Evolutionary conservation across 2,329 filamentous ascomycete genomes (phyloP).

Genomic region (Botrytis sinoallii): DNA sequence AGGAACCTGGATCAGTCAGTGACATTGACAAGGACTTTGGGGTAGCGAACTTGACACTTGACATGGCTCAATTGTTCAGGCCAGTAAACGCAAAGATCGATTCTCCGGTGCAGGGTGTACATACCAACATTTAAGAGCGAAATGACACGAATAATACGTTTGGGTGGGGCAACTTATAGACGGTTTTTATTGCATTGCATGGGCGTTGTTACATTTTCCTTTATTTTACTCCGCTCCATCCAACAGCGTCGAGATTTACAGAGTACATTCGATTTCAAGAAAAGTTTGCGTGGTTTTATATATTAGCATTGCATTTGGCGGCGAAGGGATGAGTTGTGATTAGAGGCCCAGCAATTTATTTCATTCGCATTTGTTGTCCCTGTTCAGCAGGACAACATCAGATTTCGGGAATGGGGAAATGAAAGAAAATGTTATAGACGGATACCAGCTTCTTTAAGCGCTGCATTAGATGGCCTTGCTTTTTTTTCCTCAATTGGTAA

Average conservation of each 20-base stretch:
- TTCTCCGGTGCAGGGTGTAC: slow-evolving; percentile 37
- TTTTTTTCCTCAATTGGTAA: slow-evolving; percentile 4
- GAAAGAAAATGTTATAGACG: slow-evolving; percentile 14
- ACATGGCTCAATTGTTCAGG: slow-evolving; percentile 70
- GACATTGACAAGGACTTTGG: slow-evolving; percentile 67
- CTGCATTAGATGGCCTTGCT: slow-evolving; percentile 18
- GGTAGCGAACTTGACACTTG: slow-evolving; percentile 59
- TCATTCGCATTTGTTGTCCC: slow-evolving; percentile 3
- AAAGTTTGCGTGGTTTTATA: slow-evolving; percentile 19
- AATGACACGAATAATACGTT: slow-evolving; percentile 26
- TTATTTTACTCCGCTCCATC: slow-evolving; percentile 6
- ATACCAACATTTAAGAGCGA: slow-evolving; percentile 32
- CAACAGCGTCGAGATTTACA: slow-evolving; percentile 8
- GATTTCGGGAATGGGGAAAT: slow-evolving; percentile 1
- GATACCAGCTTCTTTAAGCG: slow-evolving; percentile 13
- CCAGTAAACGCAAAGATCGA: slow-evolving; percentile 49
- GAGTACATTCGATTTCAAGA: slow-evolving; percentile 2
- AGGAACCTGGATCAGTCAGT: slow-evolving; percentile 65
- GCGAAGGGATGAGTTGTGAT: slow-evolving; percentile 10
- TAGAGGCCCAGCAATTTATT: neutral
- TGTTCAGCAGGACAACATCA: neutral
- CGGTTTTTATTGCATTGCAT: slow-evolving; percentile 20
- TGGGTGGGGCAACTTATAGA: slow-evolving; percentile 16
- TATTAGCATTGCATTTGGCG: slow-evolving; percentile 18
- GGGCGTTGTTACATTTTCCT: slow-evolving; percentile 20